A percentile compares a stretch with the other conserved stretches of the same genome.
Conservation (phyloP, 441 rosid species). For the Eruca vesicaria region DNA sequence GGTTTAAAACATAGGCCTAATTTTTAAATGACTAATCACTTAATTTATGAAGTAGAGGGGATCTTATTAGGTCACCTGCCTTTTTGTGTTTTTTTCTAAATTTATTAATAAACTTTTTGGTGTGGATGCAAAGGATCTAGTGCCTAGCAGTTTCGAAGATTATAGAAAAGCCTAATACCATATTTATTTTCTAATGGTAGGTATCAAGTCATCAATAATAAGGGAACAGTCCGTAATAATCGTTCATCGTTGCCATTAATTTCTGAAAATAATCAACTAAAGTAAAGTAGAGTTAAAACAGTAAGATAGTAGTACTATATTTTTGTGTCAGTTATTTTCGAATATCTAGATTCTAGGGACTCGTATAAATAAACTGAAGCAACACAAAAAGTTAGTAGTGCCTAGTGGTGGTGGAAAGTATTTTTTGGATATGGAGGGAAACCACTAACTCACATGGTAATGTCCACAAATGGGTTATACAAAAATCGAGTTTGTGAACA, state of each 20-base stretch:
- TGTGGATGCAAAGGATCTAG: conserved; percentile 35
- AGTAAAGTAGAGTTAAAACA: not conserved
- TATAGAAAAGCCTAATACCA: conserved; percentile 6
- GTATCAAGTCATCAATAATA: conserved; percentile 16
- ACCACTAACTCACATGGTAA: conserved; percentile 10
- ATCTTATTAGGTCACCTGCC: conserved; percentile 41
- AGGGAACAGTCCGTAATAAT: conserved; percentile 14
- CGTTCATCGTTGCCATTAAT: conserved; percentile 17
- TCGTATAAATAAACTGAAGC: conserved; percentile 11
- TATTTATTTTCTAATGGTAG: conserved; percentile 6
- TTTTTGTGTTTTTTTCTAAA: conserved; percentile 10
- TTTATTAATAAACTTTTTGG: not conserved
- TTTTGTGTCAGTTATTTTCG: not conserved
- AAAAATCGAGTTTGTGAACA: not conserved
- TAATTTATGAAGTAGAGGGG: not conserved
- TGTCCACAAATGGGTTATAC: not conserved
- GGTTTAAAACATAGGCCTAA: conserved; percentile 10
- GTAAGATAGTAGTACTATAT: not conserved
- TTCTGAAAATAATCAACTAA: conserved; percentile 5
- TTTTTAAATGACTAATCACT: conserved; percentile 10
- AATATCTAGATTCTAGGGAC: conserved; percentile 5
- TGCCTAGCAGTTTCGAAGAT: conserved; percentile 21
- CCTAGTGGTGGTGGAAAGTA: not conserved
- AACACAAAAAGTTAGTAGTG: not conserved
- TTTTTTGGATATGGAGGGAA: not conserved